These are phyloP conservation scores for Plasmodium vinckei DNA, from an alignment of 169 alveolate species.

Conservation along the genomic window DNA sequence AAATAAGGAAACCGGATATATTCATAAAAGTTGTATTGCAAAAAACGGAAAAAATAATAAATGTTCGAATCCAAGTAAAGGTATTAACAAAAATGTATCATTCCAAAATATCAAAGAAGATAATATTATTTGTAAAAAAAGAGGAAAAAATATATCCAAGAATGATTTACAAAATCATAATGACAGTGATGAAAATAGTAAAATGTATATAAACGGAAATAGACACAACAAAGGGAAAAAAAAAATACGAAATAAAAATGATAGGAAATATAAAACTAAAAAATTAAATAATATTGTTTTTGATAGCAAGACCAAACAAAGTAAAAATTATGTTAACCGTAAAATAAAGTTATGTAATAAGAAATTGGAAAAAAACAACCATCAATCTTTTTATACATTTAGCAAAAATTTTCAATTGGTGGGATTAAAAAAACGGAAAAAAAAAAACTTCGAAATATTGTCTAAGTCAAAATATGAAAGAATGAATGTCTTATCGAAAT, in stretches of 20 bases:
- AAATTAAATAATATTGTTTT: too few relatives aligned
- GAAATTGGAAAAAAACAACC: too few relatives aligned
- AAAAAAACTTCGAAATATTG: too few relatives aligned
- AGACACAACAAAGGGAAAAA: background rate
- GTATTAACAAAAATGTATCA: background rate
- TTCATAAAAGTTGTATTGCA: background rate
- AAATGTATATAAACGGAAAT: background rate
- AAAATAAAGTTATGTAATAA: too few relatives aligned
- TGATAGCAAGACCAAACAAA: too few relatives aligned
- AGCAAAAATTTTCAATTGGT: too few relatives aligned
- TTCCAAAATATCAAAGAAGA: background rate
- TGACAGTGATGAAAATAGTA: background rate
- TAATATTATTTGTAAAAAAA: background rate
- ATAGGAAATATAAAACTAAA: too few relatives aligned
- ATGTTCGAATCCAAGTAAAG: conserved; percentile 4
- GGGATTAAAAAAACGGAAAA: too few relatives aligned
- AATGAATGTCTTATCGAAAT: too few relatives aligned
- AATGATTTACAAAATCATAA: background rate
- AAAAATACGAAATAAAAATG: background rate
- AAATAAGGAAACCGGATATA: background rate
- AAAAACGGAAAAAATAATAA: background rate
- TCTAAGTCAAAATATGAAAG: too few relatives aligned
- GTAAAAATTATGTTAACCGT: too few relatives aligned
- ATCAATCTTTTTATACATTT: too few relatives aligned
- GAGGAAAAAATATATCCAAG: conserved; percentile 3